Conservation (phyloP, 176 grass and related monocot species). For the Elymus sibiricus region DNA sequence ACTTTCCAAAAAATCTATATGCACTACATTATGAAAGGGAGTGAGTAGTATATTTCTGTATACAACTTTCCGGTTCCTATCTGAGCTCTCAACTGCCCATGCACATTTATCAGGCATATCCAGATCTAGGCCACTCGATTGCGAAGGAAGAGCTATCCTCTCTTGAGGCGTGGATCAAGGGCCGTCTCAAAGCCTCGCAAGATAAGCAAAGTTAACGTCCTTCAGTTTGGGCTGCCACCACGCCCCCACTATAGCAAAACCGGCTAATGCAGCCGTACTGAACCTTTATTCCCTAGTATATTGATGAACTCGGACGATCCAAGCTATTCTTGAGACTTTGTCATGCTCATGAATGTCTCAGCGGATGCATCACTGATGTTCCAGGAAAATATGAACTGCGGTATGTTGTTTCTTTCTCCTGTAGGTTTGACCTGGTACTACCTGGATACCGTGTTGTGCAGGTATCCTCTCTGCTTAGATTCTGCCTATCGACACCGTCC, state of each 20-base stretch:
- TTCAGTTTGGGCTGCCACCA: neutral
- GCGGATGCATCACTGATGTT: neutral
- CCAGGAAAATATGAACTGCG: neutral
- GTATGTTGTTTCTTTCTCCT: neutral
- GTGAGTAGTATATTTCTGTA: neutral
- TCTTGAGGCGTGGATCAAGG: slow-evolving; percentile 77
- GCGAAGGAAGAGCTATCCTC: slow-evolving; percentile 51
- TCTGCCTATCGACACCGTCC: too few species aligned
- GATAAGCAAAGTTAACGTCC: slow-evolving; percentile 20
- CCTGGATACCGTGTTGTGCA: neutral
- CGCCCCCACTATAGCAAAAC: neutral
- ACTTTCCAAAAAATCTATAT: too few species aligned
- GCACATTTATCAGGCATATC: slow-evolving; percentile 60
- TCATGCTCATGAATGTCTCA: neutral
- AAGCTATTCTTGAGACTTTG: neutral
- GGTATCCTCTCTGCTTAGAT: neutral
- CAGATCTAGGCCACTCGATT: slow-evolving; percentile 77
- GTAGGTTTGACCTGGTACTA: neutral
- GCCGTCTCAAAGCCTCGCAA: slow-evolving; percentile 46
- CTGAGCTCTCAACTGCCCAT: neutral
- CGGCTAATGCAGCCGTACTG: neutral
- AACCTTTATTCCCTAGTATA: neutral
- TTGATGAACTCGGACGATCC: neutral
- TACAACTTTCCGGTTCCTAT: neutral
- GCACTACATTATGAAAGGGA: too few species aligned